Percentiles rank a stretch among this genome's conserved stretches.
Evolutionary conservation across 129 eudicot genomes (phyloP).

Genomic region (Escallonia herrerae): DNA sequence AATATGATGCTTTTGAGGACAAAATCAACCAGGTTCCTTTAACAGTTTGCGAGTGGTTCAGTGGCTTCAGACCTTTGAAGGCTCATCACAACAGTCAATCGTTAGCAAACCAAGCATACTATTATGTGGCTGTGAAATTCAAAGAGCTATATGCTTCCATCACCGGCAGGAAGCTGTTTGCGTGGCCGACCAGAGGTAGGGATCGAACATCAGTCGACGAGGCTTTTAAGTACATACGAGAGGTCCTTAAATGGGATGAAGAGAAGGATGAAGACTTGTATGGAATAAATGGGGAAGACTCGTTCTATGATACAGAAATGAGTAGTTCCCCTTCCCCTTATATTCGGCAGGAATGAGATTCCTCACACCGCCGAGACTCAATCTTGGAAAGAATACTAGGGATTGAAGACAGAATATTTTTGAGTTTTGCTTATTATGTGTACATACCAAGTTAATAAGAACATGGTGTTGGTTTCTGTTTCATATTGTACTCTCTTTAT

Average conservation of each 20-base stretch:
- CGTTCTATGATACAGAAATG: slow-evolving; percentile 20
- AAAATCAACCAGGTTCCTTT: slow-evolving; percentile 28
- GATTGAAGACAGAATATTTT: too few relatives aligned
- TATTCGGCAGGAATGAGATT: slow-evolving; percentile 4
- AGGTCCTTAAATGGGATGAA: slow-evolving; percentile 33
- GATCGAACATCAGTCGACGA: slow-evolving; percentile 31
- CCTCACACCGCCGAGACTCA: too few relatives aligned
- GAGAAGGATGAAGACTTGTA: slow-evolving; percentile 20
- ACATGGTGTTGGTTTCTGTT: too few relatives aligned
- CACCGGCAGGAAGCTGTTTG: slow-evolving; percentile 45
- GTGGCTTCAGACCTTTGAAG: slow-evolving; percentile 29
- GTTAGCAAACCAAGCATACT: slow-evolving; percentile 33
- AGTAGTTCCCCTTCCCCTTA: slow-evolving; percentile 6
- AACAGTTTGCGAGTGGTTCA: slow-evolving; percentile 43
- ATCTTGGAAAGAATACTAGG: too few relatives aligned
- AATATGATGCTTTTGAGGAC: slow-evolving; percentile 40
- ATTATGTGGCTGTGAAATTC: slow-evolving; percentile 38
- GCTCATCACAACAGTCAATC: slow-evolving; percentile 21
- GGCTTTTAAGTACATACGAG: slow-evolving; percentile 25
- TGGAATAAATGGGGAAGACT: slow-evolving; percentile 13
- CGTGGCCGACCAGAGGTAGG: slow-evolving; percentile 21
- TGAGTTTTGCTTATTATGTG: too few relatives aligned
- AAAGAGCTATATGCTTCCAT: slow-evolving; percentile 33
- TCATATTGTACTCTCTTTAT: too few relatives aligned
- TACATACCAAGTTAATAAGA: too few relatives aligned